These are phyloP conservation scores for Penicillium desertorum DNA, from an alignment of 495 filamentous ascomycete genomes.

Conservation along the genomic window DNA sequence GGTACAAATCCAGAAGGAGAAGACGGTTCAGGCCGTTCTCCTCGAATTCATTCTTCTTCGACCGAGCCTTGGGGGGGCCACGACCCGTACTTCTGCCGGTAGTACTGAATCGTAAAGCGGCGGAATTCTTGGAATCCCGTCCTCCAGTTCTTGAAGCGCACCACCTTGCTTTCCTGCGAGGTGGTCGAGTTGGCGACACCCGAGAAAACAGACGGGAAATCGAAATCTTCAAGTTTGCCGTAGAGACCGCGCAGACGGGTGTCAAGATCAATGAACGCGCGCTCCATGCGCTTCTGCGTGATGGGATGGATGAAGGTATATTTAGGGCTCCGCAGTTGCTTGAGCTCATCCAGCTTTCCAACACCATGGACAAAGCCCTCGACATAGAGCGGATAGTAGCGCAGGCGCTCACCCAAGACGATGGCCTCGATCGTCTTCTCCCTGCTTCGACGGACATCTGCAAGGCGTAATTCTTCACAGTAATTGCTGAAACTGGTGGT, in stretches of 20 bases:
- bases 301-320: slow-evolving; percentile 63
- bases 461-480: slow-evolving; percentile 70
- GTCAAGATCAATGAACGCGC: slow-evolving; percentile 75
- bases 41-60: slow-evolving; percentile 89
- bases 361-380: slow-evolving; percentile 93
- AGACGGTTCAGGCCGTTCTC: slow-evolving; percentile 82
- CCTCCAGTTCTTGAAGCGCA: slow-evolving; percentile 85
- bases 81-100: slow-evolving; percentile 79
- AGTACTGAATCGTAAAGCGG: slow-evolving; percentile 71
- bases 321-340: slow-evolving; percentile 64
- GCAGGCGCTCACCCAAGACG: slow-evolving; percentile 82
- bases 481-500: slow-evolving; percentile 73
- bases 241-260: slow-evolving; percentile 65
- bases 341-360: slow-evolving; percentile 78
- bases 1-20: slow-evolving; percentile 78
- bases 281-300: slow-evolving; percentile 77
- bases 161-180: slow-evolving; percentile 65
- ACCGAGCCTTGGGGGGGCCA: slow-evolving; percentile 93
- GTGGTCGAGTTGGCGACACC: slow-evolving; percentile 80
- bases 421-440: slow-evolving; percentile 92
- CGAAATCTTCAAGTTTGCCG: slow-evolving; percentile 72
- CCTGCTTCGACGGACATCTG: slow-evolving; percentile 76
- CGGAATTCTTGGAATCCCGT: slow-evolving; percentile 69
- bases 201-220: slow-evolving; percentile 88
- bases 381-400: slow-evolving; percentile 76